Base-by-base conservation (phyloP, 495 filamentous ascomycete species). In the Rhypophila decipiens region DNA sequence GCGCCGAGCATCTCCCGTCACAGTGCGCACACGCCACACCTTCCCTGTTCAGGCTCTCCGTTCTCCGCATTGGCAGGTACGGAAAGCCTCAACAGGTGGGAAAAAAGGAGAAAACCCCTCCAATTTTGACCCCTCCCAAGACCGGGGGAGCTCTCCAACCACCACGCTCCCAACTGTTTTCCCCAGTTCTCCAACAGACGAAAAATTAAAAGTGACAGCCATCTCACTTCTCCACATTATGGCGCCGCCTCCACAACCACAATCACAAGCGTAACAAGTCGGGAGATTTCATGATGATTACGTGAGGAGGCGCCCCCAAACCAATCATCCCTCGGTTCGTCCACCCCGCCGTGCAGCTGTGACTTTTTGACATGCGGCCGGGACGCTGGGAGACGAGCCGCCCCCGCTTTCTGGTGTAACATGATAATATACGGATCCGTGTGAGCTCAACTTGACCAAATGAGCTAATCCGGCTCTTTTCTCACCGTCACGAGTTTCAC, bases 351-450 rank as follows among this genome's bases (percentile, higher is more conserved):
- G 13, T n/a, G n/a, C n/a, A n/a, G n/a, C n/a, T n/a, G n/a, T n/a
- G n/a, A n/a, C n/a, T n/a, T 31, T 31, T 31, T 31, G 27, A 31
- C 27, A 39, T 39, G 36, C 36, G 36, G 36, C 17, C 36, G 41
- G 18, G 17, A 20, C 18, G 46, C 24, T 21, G 21, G 44, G 31
- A 22, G 20, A 34, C 13, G 22, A 21, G n/a, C 10, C 31, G 21
- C 24, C 44, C 50, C 50, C 44, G 50, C 50, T 46, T 47, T 52
- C 34, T 48, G 20, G 50, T 52, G 50, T 43, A 52, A 52, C 50
- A 47, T 43, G 21, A 31, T 31, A 31, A 31, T 13, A 31, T 13
- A 13, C n/a, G n/a, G n/a, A n/a, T n/a, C n/a, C n/a, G n/a, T n/a
- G n/a, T n/a, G n/a, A n/a, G n/a, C n/a, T n/a, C n/a, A n/a, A n/a